Conservation (phyloP, 2,329 filamentous ascomycete genomes). For the Pestalotiopsis sp. region DNA sequence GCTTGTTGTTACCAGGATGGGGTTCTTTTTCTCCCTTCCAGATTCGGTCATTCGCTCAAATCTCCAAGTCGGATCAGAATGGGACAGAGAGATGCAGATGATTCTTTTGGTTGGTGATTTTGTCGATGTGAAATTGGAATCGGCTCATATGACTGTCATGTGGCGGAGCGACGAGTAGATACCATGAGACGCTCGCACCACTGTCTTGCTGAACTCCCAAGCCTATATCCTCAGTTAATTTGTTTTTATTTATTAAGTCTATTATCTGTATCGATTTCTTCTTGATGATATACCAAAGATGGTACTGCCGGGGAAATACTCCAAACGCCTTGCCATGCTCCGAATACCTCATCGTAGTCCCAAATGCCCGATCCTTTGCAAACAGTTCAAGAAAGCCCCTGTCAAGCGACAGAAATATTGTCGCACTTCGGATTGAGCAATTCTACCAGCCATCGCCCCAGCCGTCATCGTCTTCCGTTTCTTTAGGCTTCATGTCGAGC, state of each 20-base stretch:
- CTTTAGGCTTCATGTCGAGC: slow-evolving; percentile 69
- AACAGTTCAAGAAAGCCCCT: neutral
- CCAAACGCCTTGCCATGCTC: slow-evolving; percentile 14
- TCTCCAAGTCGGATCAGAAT: too few species aligned
- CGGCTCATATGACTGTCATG: too few species aligned
- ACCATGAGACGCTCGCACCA: too few species aligned
- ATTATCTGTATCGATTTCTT: neutral
- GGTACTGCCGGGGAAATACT: neutral
- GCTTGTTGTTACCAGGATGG: too few species aligned
- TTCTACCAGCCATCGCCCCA: slow-evolving; percentile 67
- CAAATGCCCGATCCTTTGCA: neutral
- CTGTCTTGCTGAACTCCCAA: neutral
- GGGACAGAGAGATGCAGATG: too few species aligned
- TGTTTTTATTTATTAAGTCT: slow-evolving; percentile 8
- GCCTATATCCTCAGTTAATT: neutral
- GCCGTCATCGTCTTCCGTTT: slow-evolving; percentile 58
- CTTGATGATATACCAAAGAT: neutral
- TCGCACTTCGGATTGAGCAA: neutral
- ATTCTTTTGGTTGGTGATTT: too few species aligned
- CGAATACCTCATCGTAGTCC: neutral
- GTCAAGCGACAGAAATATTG: neutral
- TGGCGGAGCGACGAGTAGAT: too few species aligned
- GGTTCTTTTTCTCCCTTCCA: too few species aligned
- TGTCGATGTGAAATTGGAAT: too few species aligned
- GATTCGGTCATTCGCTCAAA: too few species aligned